phyloP scores from a whole-genome alignment of 495 filamentous ascomycete species.

The Talaromyces liani region DNA sequence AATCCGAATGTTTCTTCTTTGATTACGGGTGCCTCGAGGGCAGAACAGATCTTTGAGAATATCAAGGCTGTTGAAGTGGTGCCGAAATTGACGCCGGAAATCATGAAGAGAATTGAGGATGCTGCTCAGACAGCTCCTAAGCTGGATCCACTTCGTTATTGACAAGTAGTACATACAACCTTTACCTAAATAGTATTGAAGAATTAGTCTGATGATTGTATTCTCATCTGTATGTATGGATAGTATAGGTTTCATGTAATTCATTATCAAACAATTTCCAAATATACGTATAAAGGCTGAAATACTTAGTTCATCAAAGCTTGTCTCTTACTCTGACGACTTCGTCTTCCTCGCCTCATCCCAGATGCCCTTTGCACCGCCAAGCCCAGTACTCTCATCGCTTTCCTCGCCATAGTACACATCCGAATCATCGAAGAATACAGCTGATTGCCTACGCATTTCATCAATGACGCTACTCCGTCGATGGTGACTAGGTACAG shows the following conservation, averaged over 20 bases:
- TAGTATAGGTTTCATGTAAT: no score
- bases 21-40: conserved; percentile 68
- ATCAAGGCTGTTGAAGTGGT: conserved; percentile 53
- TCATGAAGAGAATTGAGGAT: conserved; percentile 63
- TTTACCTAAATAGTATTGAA: neutral
- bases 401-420: conserved; percentile 28
- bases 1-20: conserved; percentile 67
- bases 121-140: neutral
- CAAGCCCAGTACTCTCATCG: conserved; percentile 12
- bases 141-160: neutral
- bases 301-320: neutral
- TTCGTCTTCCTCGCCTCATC: neutral
- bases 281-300: neutral
- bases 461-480: conserved; percentile 50
- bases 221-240: no score
- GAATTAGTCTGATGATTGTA: no score
- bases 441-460: conserved; percentile 50
- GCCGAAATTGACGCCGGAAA: conserved; percentile 56
- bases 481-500: conserved; percentile 9
- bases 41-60: conserved; percentile 68
- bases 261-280: neutral
- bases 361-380: neutral
- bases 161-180: neutral
- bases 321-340: neutral
- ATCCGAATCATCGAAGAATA: conserved; percentile 54